Percentiles rank a stretch among this genome's conserved stretches.
Evolutionary conservation across 441 rosid species (phyloP).

Genomic region (Biscutella laevigata): DNA sequence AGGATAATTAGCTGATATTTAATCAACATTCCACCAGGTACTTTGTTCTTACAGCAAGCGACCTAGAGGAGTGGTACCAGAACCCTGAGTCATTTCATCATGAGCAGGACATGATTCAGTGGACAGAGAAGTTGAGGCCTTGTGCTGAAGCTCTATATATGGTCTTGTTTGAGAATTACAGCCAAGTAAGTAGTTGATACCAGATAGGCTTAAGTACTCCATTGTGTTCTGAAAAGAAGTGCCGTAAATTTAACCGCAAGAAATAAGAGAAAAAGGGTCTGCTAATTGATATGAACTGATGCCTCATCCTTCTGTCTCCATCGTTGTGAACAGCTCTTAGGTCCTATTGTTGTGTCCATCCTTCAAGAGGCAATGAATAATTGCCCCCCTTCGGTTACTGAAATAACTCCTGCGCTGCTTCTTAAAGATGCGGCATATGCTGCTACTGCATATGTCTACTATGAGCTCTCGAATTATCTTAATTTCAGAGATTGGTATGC

Average conservation of each 20-base stretch:
- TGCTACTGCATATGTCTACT: conserved; percentile 96
- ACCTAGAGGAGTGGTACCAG: conserved; percentile 91
- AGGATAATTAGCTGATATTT: conserved; percentile 16
- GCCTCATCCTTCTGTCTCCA: conserved; percentile 21
- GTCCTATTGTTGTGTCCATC: conserved; percentile 85
- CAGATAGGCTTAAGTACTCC: conserved; percentile 22
- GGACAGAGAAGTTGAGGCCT: conserved; percentile 97
- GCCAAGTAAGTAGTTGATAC: conserved; percentile 91
- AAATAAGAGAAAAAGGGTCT: not conserved
- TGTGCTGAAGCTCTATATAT: conserved; percentile 98
- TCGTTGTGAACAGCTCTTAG: conserved; percentile 51
- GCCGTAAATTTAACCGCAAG: not conserved
- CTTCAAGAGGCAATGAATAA: conserved; percentile 92
- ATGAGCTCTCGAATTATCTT: conserved; percentile 94
- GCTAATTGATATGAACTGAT: conserved; percentile 21
- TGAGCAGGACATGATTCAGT: conserved; percentile 97
- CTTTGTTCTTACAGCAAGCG: conserved; percentile 76
- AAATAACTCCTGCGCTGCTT: conserved; percentile 76
- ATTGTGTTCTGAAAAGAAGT: conserved; percentile 5
- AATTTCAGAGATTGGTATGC: conserved; percentile 90
- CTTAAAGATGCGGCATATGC: conserved; percentile 97
- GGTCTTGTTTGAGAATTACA: conserved; percentile 87
- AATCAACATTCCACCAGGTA: conserved; percentile 53
- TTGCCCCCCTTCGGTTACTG: conserved; percentile 75
- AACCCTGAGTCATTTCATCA: conserved; percentile 96